Percentiles rank a stretch among this genome's conserved stretches.
Conservation (phyloP, 1,139 yeast genomes). For the Saccharomyces hybrid region DNA sequence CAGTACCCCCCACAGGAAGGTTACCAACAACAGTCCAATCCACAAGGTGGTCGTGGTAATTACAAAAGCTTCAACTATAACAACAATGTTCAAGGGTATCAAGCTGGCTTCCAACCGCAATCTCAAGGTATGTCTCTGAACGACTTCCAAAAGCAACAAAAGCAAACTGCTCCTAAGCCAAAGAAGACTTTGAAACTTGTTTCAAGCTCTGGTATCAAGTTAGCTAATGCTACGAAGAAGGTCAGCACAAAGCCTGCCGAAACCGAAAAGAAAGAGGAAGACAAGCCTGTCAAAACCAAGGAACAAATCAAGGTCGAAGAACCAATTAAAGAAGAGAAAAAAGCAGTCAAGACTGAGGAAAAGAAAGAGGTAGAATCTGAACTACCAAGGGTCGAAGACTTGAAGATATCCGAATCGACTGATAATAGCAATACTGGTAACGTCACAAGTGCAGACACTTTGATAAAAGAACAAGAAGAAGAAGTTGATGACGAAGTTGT, state of each 20-base stretch:
- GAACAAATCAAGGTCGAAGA: constrained; percentile 17
- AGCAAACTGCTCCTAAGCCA: constrained; percentile 41
- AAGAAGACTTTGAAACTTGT: constrained; percentile 58
- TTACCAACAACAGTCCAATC: constrained; percentile 19
- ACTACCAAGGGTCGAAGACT: constrained; percentile 19
- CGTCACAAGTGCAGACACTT: constrained; percentile 33
- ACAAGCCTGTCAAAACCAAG: constrained; percentile 14
- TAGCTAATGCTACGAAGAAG: constrained; percentile 52
- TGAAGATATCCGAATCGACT: constrained; percentile 14
- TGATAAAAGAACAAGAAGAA: constrained; percentile 72
- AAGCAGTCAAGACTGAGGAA: constrained; percentile 11
- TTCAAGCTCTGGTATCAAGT: constrained; percentile 58
- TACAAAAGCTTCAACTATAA: constrained; percentile 17
- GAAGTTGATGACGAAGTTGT: constrained; percentile 83
- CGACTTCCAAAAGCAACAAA: constrained; percentile 57
- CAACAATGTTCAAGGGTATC: constrained; percentile 18
- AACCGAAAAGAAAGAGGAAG: constrained; percentile 23
- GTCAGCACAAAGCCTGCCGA: constrained; percentile 31
- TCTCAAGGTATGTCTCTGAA: constrained; percentile 76
- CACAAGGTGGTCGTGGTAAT: constrained; percentile 15
- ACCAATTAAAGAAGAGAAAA: constrained; percentile 6
- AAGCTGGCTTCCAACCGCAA: constrained; percentile 30
- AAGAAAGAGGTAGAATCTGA: constrained; percentile 13
- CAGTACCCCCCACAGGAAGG: constrained; percentile 18
- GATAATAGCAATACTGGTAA: constrained; percentile 13